These are phyloP conservation scores for Fusarium humuli DNA, from an alignment of 2,329 filamentous ascomycete genomes.

Conservation along the genomic window DNA sequence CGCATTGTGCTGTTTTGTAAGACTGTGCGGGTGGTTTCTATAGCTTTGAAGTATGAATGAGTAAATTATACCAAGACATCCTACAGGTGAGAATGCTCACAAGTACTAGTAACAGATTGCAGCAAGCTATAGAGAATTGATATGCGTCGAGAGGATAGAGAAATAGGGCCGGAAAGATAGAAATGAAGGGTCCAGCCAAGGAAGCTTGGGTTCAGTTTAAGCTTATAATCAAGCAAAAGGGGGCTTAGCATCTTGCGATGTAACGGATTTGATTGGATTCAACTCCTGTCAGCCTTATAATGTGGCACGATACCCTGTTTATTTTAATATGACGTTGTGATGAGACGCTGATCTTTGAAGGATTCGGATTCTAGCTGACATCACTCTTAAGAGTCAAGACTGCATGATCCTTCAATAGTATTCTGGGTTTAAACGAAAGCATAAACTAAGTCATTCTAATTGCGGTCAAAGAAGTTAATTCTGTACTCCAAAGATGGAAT, in stretches of 20 bases:
- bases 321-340: background rate
- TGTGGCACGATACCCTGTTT: background rate
- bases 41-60: background rate
- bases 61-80: background rate
- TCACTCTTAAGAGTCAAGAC: background rate
- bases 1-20: background rate
- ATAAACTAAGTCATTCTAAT: background rate
- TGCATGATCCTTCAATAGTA: background rate
- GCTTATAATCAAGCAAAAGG: background rate
- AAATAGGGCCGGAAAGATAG: background rate
- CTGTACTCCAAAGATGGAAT: background rate
- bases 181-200: background rate
- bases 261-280: background rate
- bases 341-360: background rate
- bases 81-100: background rate
- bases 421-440: background rate
- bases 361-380: background rate
- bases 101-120: accelerated
- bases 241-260: background rate
- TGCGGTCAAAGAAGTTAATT: background rate
- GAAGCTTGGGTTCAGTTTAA: background rate
- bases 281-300: background rate
- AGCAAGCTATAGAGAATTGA: background rate
- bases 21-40: background rate
- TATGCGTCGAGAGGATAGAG: background rate